A percentile compares a stretch with the other conserved stretches of the same genome.
These are phyloP conservation scores for Symbiotaphrina buchneri DNA, from an alignment of 495 filamentous ascomycete genomes.

Conservation along the genomic window DNA sequence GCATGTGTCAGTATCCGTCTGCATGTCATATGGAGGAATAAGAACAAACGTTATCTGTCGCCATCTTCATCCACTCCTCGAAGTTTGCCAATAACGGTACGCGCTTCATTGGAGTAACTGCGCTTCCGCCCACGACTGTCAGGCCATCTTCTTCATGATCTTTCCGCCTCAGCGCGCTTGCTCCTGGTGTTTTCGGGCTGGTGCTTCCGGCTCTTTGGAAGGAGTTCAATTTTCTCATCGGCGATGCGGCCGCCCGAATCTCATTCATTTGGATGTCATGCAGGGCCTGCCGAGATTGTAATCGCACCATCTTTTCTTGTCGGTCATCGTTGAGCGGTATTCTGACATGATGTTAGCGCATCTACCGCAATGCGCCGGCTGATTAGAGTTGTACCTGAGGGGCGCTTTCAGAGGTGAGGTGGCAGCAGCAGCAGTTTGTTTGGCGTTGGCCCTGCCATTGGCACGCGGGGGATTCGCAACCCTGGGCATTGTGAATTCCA, in stretches of 20 bases:
- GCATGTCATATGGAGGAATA: neutral
- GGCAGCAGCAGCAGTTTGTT: constrained; percentile 1
- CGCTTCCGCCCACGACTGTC: constrained; percentile 34
- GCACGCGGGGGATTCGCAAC: constrained; percentile 4
- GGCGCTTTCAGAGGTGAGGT: constrained; percentile 2
- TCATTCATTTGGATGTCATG: constrained; percentile 85
- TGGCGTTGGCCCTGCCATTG: neutral
- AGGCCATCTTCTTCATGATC: constrained; percentile 37
- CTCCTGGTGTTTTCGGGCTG: constrained; percentile 41
- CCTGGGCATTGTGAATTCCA: constrained; percentile 5
- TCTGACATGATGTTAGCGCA: constrained; percentile 7
- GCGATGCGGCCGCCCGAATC: constrained; percentile 76
- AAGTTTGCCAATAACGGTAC: constrained; percentile 93
- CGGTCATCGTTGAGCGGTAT: constrained; percentile 94
- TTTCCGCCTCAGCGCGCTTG: constrained; percentile 25
- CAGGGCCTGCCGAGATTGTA: constrained; percentile 69
- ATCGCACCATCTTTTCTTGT: constrained; percentile 70
- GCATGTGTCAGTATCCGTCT: constrained; percentile 3
- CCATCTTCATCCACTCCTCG: constrained; percentile 99
- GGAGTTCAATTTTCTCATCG: constrained; percentile 45
- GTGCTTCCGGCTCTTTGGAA: constrained; percentile 39
- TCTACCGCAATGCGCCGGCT: constrained; percentile 1
- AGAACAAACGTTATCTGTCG: constrained; percentile 55
- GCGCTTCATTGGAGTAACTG: constrained; percentile 88
- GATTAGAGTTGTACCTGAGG: constrained; percentile 3